These are phyloP conservation scores for Russula griseocarnosa DNA, from an alignment of 768 basidiomycete species.

Conservation along the genomic window DNA sequence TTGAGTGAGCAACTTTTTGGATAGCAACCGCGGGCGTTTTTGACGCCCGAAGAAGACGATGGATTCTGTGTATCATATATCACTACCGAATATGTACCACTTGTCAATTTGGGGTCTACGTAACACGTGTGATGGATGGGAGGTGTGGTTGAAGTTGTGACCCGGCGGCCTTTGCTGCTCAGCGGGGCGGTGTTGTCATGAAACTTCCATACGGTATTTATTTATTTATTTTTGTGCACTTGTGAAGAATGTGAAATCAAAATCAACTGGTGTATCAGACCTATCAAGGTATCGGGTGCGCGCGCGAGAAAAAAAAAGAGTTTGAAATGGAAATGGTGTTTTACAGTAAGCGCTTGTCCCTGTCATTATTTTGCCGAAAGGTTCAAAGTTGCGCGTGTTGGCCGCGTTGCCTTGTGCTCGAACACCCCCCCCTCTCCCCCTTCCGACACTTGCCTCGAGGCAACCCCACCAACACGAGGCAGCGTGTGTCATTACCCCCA, in stretches of 20 bases:
- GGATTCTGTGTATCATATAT: background rate
- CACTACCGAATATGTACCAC: background rate
- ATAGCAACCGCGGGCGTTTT: background rate
- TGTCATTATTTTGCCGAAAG: background rate
- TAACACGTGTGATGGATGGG: background rate
- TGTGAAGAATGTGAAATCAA: background rate
- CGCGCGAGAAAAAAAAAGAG: background rate
- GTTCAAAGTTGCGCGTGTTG: background rate
- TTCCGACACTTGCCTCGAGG: slow-evolving; percentile 4
- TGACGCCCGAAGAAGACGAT: background rate
- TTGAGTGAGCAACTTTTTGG: background rate
- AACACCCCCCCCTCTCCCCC: background rate
- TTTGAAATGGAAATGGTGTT: background rate
- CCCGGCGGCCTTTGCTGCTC: no score
- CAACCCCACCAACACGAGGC: slow-evolving; percentile 21
- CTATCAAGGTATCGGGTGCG: background rate
- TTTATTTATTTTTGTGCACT: background rate
- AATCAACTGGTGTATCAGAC: no score
- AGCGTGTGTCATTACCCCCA: background rate
- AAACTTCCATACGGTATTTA: background rate
- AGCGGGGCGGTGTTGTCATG: no score
- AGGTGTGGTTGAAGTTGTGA: no score
- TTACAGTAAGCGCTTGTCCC: slow-evolving; percentile 6
- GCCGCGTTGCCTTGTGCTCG: background rate
- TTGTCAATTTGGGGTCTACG: background rate